Evolutionary conservation across 805 yeast species (phyloP), one percentile per base, ranked within the genome.

Genomic region (Candida peoriensis): DNA sequence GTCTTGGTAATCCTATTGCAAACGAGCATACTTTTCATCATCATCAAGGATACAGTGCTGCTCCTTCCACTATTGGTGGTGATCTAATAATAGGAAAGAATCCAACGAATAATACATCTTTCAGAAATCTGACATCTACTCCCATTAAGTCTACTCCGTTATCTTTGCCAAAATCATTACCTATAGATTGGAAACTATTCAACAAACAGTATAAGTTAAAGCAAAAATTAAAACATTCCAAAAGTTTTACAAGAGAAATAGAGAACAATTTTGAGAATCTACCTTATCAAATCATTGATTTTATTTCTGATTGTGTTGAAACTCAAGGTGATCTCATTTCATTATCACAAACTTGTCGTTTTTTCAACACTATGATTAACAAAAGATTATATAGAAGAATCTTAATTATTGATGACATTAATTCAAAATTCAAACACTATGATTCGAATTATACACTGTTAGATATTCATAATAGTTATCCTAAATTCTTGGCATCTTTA

Each of bases 161-260:
- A 8, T 53, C 58, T 3, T 27, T 53, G 22, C 56, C 58, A 12
- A 53, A 44, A 24, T 46, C 52, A 3, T 29, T 51, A 8, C 58
- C 58, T 4, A 42, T 53, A 16, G 56, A 53, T 34, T 53, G 58
- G 58, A 40, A 40, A 11, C 43, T 53, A 38, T 53, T 53, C 38
- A 51, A 53, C 38, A 48, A 46, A 23, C 56, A 53, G 29, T 53
- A 42, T 20, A 37, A 39, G 15, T 28, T 51, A 26, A 47, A 51
- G 17, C 54, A 51, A 26, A 47, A 37, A 16, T 23, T 40, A 5
- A 34, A 33, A 29, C 38, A 28, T 21, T 35, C 8, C 24, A 35
- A 27, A 20, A 31, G 20, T 7, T 32, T 18, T 21, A 36, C 27
- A 16, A 20, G 22, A 17, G 31, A 13, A 30, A 33, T 33, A 39